Evolutionary conservation across 1,139 yeast species (phyloP).

Genomic region (Entelexis sorbosivorans): DNA sequence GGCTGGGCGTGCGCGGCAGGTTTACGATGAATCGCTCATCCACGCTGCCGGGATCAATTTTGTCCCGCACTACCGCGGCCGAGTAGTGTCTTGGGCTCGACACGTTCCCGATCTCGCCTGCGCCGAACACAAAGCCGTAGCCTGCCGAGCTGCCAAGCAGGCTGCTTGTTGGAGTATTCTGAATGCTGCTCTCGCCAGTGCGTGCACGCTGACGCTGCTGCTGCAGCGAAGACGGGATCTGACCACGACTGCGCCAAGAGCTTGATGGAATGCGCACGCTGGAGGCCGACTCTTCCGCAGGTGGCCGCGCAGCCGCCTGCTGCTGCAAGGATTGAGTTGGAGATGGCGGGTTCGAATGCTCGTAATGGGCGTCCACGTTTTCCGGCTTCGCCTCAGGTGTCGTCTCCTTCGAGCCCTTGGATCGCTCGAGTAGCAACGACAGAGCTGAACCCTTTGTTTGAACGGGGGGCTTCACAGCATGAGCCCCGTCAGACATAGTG

Average conservation of each 20-base stretch:
- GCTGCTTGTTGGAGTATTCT: conserved; percentile 17
- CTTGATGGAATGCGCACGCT: conserved; percentile 17
- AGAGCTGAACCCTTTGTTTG: conserved; percentile 22
- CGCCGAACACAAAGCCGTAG: conserved; percentile 24
- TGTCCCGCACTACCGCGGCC: conserved; percentile 17
- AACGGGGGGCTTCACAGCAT: conserved; percentile 1
- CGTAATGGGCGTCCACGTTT: background rate
- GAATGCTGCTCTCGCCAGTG: conserved; percentile 17
- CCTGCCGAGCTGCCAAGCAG: conserved; percentile 17
- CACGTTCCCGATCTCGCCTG: conserved; percentile 25
- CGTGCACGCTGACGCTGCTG: conserved; percentile 19
- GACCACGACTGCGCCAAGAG: conserved; percentile 8
- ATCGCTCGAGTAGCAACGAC: conserved; percentile 23
- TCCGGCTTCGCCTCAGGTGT: background rate
- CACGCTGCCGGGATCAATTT: conserved; percentile 20
- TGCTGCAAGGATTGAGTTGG: conserved; percentile 7
- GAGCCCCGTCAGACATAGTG: background rate
- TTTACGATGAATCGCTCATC: conserved; percentile 26
- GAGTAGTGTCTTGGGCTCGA: conserved; percentile 25
- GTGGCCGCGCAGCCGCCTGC: background rate
- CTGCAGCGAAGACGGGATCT: conserved; percentile 14
- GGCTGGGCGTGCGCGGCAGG: conserved; percentile 19
- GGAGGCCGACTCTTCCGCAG: background rate
- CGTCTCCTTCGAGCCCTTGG: conserved; percentile 11
- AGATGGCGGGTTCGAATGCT: conserved; percentile 4